Evolutionary conservation across 176 grass and related monocot genomes (phyloP).

Genomic region (Microstegium vimineum): DNA sequence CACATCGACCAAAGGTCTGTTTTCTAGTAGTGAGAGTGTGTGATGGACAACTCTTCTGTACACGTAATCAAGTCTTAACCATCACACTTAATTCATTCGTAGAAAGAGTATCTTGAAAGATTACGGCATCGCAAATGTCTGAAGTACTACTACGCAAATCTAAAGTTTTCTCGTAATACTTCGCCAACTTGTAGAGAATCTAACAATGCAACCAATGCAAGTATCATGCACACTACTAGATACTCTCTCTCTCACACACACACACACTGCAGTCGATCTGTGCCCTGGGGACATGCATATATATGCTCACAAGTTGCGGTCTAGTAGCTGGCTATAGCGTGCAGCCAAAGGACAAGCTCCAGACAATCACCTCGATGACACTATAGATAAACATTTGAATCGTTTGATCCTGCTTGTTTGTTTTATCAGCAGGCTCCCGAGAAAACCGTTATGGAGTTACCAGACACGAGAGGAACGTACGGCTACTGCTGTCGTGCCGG

Average conservation of each 20-base stretch:
- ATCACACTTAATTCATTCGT: not conserved
- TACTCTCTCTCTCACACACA: no score
- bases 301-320: not conserved
- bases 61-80: not conserved
- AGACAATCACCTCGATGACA: conserved; percentile 24
- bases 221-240: not conserved
- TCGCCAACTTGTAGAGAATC: not conserved
- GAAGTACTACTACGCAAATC: not conserved
- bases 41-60: not conserved
- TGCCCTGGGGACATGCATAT: not conserved
- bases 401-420: conserved; percentile 24
- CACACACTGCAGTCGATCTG: not conserved
- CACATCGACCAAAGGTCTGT: no score
- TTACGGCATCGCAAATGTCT: not conserved
- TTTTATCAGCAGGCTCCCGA: conserved; percentile 10
- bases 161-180: not conserved
- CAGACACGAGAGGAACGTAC: conserved; percentile 35
- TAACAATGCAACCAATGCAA: not conserved
- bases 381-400: not conserved
- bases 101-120: not conserved
- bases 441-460: conserved; percentile 40
- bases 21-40: no score
- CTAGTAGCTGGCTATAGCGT: not conserved
- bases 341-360: conserved; percentile 15
- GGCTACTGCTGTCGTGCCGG: conserved; percentile 22